Base-by-base conservation (phyloP, 2,329 filamentous ascomycete genomes). In the Verticillium klebahnii region DNA sequence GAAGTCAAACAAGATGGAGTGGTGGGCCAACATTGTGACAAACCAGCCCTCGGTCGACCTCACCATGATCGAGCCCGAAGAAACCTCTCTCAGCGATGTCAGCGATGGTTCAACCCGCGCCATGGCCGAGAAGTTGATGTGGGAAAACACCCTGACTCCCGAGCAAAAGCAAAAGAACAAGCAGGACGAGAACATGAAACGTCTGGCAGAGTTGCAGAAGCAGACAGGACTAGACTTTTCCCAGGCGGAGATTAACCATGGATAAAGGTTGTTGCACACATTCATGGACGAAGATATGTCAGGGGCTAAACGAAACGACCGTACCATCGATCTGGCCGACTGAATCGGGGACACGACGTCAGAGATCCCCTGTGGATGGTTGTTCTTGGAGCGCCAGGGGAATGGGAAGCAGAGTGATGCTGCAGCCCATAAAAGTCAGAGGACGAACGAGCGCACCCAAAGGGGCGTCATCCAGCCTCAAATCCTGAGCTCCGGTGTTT, bases 51-150 rank as follows among this genome's bases (percentile, higher is more conserved):
- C 89, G 78, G 96, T 99, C 77, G 95, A 99, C 78, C 92, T 96
- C 39, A 89, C 89, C 70, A 97, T 97, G 82, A 98, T 99, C 77
- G 86, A 89, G 73, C 95, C 95, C 25, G 95, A 98, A 78, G 93
- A 90, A 74, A 93, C 89, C 73, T 96, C 93, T 76, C 82, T 99
- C 71, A 89, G 90, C 62, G 95, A 99, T 75, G 81, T 99, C 68
- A 45, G 36, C 29, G 94, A 98, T 73, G 95, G 95, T 64, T 91
- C 96, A 82, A 99, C 95, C 60, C 86, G 95, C 66, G 86, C 88
- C 63, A 98, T 99, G 94, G 95, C 99, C 55, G 95, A 99, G 87
- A 99, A 99, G 86, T 99, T 99, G 95, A 99, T 99, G 95, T 99
- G 85, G 72, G 95, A 99, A 80, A 95, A 99, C 83, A 84, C 91